phyloP scores from a whole-genome alignment of 345 rosid genomes.

The Salix arbutifolia region DNA sequence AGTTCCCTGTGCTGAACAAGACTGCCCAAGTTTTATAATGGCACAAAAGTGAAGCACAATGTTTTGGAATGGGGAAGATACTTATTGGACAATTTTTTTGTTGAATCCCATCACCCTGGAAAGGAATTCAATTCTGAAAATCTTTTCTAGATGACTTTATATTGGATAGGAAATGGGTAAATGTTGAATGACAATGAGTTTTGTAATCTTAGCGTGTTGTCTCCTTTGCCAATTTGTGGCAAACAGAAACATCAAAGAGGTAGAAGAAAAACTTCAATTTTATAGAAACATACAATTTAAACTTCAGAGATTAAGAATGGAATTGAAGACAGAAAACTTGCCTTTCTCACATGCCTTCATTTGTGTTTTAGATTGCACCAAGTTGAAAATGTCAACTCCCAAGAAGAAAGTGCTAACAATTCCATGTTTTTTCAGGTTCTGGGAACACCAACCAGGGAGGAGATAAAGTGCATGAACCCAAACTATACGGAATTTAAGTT shows the following conservation, averaged over 20 bases:
- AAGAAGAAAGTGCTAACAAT: not conserved
- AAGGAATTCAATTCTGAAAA: not conserved
- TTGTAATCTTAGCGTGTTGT: not conserved
- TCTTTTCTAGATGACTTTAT: slow-evolving; percentile 2
- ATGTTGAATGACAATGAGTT: not conserved
- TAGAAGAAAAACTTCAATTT: not conserved
- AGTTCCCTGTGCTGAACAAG: not conserved
- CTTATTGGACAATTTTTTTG: not conserved
- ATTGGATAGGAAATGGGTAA: not conserved
- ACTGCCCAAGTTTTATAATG: not conserved
- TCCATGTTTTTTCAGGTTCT: slow-evolving; percentile 44
- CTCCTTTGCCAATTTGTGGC: not conserved
- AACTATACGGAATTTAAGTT: slow-evolving; percentile 89
- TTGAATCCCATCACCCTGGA: not conserved
- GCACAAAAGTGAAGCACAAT: not conserved
- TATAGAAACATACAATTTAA: not conserved
- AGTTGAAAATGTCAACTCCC: slow-evolving; percentile 2
- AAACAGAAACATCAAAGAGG: not conserved
- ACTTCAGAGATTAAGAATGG: not conserved
- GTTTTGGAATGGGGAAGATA: not conserved
- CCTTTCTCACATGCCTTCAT: not conserved
- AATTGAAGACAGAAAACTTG: not conserved
- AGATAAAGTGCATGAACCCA: slow-evolving; percentile 98
- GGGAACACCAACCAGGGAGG: slow-evolving; percentile 96
- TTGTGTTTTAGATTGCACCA: not conserved